phyloP scores from a whole-genome alignment of 805 yeast species.

The Candida andamanensis region DNA sequence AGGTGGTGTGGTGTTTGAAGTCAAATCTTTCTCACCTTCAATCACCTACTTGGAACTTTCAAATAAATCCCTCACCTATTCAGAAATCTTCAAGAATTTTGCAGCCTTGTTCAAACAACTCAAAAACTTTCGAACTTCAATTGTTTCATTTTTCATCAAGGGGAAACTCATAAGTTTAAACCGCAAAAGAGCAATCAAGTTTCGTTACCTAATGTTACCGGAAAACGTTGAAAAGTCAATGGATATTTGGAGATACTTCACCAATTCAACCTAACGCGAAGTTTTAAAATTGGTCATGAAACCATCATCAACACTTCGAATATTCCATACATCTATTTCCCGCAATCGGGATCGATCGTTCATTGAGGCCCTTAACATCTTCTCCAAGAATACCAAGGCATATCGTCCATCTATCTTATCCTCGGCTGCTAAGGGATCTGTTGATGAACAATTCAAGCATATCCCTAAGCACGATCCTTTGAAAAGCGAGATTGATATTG shows the following conservation, averaged over 20 bases:
- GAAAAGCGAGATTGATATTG: background rate
- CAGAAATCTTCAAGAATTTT: slow-evolving; percentile 32
- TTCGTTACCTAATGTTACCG: slow-evolving; percentile 33
- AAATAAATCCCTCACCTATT: slow-evolving; percentile 34
- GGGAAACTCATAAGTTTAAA: slow-evolving; percentile 24
- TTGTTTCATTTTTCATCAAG: slow-evolving; percentile 19
- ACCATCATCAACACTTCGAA: too few relatives aligned
- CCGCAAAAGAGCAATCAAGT: slow-evolving; percentile 22
- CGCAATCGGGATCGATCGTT: too few relatives aligned
- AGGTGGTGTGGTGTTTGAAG: slow-evolving; percentile 43
- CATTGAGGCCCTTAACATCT: slow-evolving; percentile 7
- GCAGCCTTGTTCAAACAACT: slow-evolving; percentile 22
- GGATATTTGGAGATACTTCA: slow-evolving; percentile 20
- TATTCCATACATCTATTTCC: too few relatives aligned
- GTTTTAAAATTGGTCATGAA: too few relatives aligned
- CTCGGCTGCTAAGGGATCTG: slow-evolving; percentile 29
- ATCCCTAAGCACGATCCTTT: background rate
- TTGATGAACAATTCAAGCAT: slow-evolving; percentile 21
- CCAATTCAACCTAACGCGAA: too few relatives aligned
- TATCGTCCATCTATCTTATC: slow-evolving; percentile 31
- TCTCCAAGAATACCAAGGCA: slow-evolving; percentile 2
- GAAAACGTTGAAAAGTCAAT: slow-evolving; percentile 21
- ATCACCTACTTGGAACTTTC: slow-evolving; percentile 25
- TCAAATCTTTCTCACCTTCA: slow-evolving; percentile 8
- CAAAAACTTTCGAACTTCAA: slow-evolving; percentile 22